Evolutionary conservation across 2,329 filamentous ascomycete genomes (phyloP).

Genomic region (Pseudogymnoascus sp.): DNA sequence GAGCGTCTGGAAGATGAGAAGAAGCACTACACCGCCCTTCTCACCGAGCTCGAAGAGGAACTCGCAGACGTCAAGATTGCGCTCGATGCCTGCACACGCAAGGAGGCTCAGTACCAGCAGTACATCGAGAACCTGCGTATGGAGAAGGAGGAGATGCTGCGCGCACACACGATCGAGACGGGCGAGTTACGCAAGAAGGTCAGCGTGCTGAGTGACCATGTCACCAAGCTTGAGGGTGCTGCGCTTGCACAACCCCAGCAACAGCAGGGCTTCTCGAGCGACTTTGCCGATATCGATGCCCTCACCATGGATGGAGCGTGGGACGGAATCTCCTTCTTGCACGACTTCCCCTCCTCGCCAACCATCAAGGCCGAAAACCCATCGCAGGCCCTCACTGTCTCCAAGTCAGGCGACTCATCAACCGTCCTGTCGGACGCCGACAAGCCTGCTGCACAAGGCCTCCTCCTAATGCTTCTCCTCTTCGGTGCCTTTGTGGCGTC

Average conservation of each 20-base stretch:
- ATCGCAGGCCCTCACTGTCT: constrained; percentile 35
- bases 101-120: constrained; percentile 67
- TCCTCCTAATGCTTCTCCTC: constrained; percentile 92
- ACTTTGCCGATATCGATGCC: constrained; percentile 76
- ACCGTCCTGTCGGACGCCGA: constrained; percentile 44
- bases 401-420: constrained; percentile 46
- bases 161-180: constrained; percentile 80
- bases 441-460: constrained; percentile 65
- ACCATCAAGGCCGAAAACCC: constrained; percentile 55
- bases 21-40: constrained; percentile 74
- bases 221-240: constrained; percentile 62
- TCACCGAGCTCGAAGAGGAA: constrained; percentile 73
- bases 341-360: constrained; percentile 59
- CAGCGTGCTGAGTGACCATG: constrained; percentile 67
- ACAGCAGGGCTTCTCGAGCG: constrained; percentile 58
- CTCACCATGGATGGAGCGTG: constrained; percentile 75
- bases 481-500: constrained; percentile 95
- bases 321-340: constrained; percentile 74
- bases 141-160: constrained; percentile 89
- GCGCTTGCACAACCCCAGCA: constrained; percentile 45
- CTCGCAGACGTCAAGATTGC: constrained; percentile 61
- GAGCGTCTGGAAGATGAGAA: constrained; percentile 96
- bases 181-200: constrained; percentile 90
- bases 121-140: constrained; percentile 70
- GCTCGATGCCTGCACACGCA: constrained; percentile 62